Evolutionary conservation across 768 basidiomycete genomes (phyloP).

Genomic region (Suillus alpinus): DNA sequence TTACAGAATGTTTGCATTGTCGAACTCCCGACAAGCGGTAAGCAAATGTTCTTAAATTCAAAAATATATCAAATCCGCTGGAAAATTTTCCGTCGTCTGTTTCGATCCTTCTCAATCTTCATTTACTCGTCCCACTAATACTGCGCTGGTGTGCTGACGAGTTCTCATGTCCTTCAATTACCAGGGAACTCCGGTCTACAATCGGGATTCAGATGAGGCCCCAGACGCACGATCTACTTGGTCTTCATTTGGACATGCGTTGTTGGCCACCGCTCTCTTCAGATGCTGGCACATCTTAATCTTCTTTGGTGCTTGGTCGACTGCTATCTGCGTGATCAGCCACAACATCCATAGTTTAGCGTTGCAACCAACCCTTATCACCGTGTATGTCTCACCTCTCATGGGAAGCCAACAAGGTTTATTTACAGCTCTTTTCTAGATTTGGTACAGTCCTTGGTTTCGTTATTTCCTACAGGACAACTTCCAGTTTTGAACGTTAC

Average conservation of each 20-base stretch:
- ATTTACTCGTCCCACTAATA: background rate
- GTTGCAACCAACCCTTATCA: slow-evolving; percentile 57
- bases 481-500: slow-evolving; percentile 72
- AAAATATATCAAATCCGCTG: background rate
- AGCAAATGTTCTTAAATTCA: background rate
- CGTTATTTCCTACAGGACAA: slow-evolving; percentile 69
- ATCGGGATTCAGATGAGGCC: background rate
- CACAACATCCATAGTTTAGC: slow-evolving; percentile 40
- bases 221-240: slow-evolving; percentile 7
- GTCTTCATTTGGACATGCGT: slow-evolving; percentile 38
- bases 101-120: background rate
- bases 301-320: slow-evolving; percentile 63
- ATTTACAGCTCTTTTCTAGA: slow-evolving; percentile 33
- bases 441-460: slow-evolving; percentile 72
- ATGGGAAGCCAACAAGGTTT: background rate
- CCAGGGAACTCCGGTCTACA: background rate
- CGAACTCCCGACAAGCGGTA: background rate
- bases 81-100: background rate
- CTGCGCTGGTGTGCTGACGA: background rate
- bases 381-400: slow-evolving; percentile 47
- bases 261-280: slow-evolving; percentile 32
- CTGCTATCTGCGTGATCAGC: slow-evolving; percentile 53
- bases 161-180: slow-evolving; percentile 3
- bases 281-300: slow-evolving; percentile 51
- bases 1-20: too few species aligned